phyloP scores from a whole-genome alignment of 2,329 filamentous ascomycete genomes.

The Fusarium sp. region DNA sequence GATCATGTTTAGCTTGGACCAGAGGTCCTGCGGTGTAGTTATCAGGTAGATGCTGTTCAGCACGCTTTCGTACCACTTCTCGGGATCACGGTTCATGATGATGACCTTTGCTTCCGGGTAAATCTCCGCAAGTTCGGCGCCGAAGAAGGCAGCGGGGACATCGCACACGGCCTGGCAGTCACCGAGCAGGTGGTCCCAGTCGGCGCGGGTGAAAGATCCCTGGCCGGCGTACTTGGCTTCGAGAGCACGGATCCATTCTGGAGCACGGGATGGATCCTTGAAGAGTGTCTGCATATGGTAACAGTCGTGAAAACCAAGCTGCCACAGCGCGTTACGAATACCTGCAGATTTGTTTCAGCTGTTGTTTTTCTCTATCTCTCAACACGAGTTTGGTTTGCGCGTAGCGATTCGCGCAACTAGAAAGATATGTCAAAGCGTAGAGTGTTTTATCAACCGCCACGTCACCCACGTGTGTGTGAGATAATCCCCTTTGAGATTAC shows the following conservation, averaged over 20 bases:
- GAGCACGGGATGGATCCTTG: slow-evolving; percentile 43
- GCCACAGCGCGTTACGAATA: slow-evolving; percentile 51
- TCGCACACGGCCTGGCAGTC: slow-evolving; percentile 65
- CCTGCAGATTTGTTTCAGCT: slow-evolving; percentile 44
- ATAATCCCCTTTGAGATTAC: background rate
- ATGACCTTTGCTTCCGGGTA: slow-evolving; percentile 55
- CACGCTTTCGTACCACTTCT: slow-evolving; percentile 51
- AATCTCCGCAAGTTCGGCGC: slow-evolving; percentile 52
- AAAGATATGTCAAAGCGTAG: background rate
- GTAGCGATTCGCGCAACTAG: background rate
- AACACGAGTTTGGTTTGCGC: background rate
- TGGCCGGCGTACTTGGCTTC: slow-evolving; percentile 51
- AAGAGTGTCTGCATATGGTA: slow-evolving; percentile 54
- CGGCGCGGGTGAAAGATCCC: slow-evolving; percentile 51
- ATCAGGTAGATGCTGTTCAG: slow-evolving; percentile 51
- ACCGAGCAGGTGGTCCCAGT: slow-evolving; percentile 62
- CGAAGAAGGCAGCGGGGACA: slow-evolving; percentile 67
- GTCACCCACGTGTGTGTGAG: background rate
- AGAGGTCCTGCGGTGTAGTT: slow-evolving; percentile 36
- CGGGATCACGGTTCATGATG: slow-evolving; percentile 56
- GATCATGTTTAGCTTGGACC: slow-evolving; percentile 46
- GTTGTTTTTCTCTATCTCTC: background rate
- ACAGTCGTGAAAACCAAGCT: slow-evolving; percentile 54
- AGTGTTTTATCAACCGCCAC: slow-evolving; percentile 8
- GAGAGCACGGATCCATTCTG: slow-evolving; percentile 51